phyloP scores from a whole-genome alignment of 331 rosid genomes.

The Ulmus americana region DNA sequence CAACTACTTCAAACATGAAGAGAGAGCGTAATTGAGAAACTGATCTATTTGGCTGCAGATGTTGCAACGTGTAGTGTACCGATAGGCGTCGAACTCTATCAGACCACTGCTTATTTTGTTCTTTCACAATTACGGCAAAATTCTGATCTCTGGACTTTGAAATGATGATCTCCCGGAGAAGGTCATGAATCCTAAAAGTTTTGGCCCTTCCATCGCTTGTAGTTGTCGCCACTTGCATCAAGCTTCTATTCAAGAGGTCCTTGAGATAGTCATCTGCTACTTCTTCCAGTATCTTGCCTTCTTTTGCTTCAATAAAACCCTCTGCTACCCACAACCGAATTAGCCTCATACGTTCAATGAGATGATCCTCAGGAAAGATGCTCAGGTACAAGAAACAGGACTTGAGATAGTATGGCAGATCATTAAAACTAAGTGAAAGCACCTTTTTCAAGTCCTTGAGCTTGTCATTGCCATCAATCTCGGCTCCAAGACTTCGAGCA shows the following conservation, averaged over 20 bases:
- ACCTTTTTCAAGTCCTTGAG: slow-evolving; percentile 25
- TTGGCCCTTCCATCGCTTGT: slow-evolving; percentile 30
- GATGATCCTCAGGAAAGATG: slow-evolving; percentile 38
- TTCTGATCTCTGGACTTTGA: slow-evolving; percentile 26
- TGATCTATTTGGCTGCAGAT: slow-evolving; percentile 17
- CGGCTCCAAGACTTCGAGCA: slow-evolving; percentile 27
- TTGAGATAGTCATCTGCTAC: slow-evolving; percentile 33
- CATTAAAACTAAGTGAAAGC: slow-evolving; percentile 34
- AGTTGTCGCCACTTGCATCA: slow-evolving; percentile 20
- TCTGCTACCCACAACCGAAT: slow-evolving; percentile 34
- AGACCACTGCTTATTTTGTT: slow-evolving; percentile 11
- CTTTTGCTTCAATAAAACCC: slow-evolving; percentile 33
- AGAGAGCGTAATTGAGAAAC: slow-evolving; percentile 28
- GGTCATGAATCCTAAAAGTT: slow-evolving; percentile 25
- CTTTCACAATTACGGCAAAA: slow-evolving; percentile 13
- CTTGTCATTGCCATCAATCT: slow-evolving; percentile 35
- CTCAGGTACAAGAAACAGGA: slow-evolving; percentile 36
- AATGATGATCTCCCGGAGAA: slow-evolving; percentile 25
- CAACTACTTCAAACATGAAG: slow-evolving; percentile 17
- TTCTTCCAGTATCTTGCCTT: slow-evolving; percentile 31
- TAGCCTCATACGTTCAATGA: slow-evolving; percentile 24
- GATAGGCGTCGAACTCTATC: slow-evolving; percentile 28
- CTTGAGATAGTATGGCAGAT: slow-evolving; percentile 30
- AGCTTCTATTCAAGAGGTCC: slow-evolving; percentile 28
- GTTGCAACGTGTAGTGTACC: slow-evolving; percentile 12